phyloP scores from a whole-genome alignment of 176 grass and related monocot species.

The Alloteropsis semialata region DNA sequence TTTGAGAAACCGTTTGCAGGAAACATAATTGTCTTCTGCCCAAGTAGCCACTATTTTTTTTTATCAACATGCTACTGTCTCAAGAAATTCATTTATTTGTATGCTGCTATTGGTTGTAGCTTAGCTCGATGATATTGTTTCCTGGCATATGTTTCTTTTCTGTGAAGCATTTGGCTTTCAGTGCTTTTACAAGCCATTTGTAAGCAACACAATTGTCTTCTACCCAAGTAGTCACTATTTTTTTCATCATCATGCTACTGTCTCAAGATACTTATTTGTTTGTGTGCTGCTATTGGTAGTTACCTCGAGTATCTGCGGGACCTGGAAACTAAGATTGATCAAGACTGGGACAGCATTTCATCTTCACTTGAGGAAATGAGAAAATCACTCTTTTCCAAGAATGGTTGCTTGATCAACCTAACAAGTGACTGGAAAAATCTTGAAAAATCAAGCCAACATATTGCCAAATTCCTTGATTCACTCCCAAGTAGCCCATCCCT shows the following conservation, averaged over 20 bases:
- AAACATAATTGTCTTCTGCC: not conserved
- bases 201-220: not conserved
- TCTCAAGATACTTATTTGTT: conserved; percentile 30
- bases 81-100: conserved; percentile 29
- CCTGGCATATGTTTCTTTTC: not conserved
- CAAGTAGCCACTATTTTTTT: not conserved
- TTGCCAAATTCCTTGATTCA: conserved; percentile 87
- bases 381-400: conserved; percentile 64
- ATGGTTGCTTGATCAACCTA: conserved; percentile 85
- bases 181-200: conserved; percentile 13
- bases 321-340: conserved; percentile 81
- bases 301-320: conserved; percentile 94
- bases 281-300: conserved; percentile 46
- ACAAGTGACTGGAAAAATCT: conserved; percentile 87
- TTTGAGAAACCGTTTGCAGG: not conserved
- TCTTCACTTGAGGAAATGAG: conserved; percentile 86
- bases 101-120: conserved; percentile 27
- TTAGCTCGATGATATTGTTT: not conserved
- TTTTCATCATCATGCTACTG: not conserved
- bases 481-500: conserved; percentile 52
- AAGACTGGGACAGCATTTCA: conserved; percentile 96
- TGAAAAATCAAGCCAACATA: conserved; percentile 62
- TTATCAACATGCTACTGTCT: not conserved
- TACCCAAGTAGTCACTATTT: not conserved
- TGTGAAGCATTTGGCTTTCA: not conserved